Conservation (phyloP, 2,329 filamentous ascomycete genomes). For the Diaporthe velutina region DNA sequence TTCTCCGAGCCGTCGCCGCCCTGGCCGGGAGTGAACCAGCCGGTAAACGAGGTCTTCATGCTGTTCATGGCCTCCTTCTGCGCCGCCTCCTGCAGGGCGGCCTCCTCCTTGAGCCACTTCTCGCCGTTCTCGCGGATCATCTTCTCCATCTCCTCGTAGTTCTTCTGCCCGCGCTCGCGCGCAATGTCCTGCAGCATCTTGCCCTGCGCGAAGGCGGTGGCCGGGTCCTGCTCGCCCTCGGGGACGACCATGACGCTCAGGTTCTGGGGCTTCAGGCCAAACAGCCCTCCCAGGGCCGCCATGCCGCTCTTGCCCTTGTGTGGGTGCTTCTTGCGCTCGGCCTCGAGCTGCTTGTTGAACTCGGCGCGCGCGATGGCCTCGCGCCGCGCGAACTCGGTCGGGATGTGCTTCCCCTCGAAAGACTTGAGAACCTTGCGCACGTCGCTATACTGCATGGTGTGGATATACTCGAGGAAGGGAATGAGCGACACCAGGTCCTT, state of each 20-base stretch:
- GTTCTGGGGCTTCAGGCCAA: conserved; percentile 82
- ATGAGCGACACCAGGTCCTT: conserved; percentile 90
- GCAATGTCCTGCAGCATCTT: conserved; percentile 98
- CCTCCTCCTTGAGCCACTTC: conserved; percentile 96
- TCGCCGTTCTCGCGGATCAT: conserved; percentile 94
- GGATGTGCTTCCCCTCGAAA: conserved; percentile 90
- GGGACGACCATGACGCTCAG: conserved; percentile 71
- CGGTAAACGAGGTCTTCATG: conserved; percentile 85
- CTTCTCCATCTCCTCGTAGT: conserved; percentile 90
- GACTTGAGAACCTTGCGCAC: conserved; percentile 88
- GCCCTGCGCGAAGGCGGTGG: conserved; percentile 86
- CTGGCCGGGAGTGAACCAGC: conserved; percentile 59
- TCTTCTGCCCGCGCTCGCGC: conserved; percentile 88
- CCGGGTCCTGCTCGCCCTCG: conserved; percentile 77
- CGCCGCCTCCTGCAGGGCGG: conserved; percentile 86
- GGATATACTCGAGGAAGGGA: conserved; percentile 97
- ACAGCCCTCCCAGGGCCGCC: conserved; percentile 75
- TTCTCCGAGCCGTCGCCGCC: not conserved
- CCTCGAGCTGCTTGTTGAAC: conserved; percentile 82
- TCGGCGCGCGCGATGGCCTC: conserved; percentile 88
- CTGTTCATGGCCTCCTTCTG: conserved; percentile 92
- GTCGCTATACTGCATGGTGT: conserved; percentile 91
- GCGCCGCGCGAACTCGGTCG: conserved; percentile 87
- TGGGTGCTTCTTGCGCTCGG: conserved; percentile 74
- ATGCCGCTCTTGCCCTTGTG: conserved; percentile 68